A percentile compares a stretch with the other conserved stretches of the same genome.
These are phyloP conservation scores for Botrytis medusae DNA, from an alignment of 2,329 filamentous ascomycete species.

Conservation along the genomic window DNA sequence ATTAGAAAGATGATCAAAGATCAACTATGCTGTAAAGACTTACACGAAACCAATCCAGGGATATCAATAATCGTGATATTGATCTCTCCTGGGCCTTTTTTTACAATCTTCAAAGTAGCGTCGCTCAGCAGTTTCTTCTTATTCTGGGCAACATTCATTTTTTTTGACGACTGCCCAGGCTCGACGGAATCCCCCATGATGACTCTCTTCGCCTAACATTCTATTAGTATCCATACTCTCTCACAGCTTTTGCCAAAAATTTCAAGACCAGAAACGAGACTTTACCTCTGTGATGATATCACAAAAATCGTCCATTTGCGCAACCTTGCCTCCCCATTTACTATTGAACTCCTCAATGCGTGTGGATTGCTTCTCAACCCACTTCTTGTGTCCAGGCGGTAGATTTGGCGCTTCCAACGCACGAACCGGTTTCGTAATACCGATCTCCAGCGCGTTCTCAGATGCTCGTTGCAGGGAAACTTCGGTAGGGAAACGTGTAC, in stretches of 20 bases:
- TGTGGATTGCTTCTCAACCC: background rate
- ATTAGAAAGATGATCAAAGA: background rate
- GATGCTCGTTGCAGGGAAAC: constrained; percentile 9
- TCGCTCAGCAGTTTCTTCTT: background rate
- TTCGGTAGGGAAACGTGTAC: constrained; percentile 6
- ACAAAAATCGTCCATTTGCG: background rate
- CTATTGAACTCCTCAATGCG: background rate
- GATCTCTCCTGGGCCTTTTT: constrained; percentile 25
- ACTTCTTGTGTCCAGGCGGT: background rate
- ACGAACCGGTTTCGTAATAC: background rate
- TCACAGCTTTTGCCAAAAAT: too few species aligned
- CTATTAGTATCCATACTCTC: background rate
- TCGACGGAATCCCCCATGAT: background rate
- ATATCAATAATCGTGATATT: constrained; percentile 36
- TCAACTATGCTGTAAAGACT: background rate
- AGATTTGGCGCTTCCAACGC: background rate
- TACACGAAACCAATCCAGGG: constrained; percentile 35
- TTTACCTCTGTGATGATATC: background rate
- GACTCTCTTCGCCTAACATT: background rate
- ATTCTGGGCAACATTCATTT: background rate
- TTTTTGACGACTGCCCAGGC: background rate
- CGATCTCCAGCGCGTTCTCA: background rate
- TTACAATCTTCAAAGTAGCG: constrained; percentile 22
- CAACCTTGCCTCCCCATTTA: too few species aligned
- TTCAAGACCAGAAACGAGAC: background rate